Percentiles rank a stretch among this genome's conserved stretches.
Conservation (phyloP, 2,329 filamentous ascomycete species). For the Colletotrichum caudatum region DNA sequence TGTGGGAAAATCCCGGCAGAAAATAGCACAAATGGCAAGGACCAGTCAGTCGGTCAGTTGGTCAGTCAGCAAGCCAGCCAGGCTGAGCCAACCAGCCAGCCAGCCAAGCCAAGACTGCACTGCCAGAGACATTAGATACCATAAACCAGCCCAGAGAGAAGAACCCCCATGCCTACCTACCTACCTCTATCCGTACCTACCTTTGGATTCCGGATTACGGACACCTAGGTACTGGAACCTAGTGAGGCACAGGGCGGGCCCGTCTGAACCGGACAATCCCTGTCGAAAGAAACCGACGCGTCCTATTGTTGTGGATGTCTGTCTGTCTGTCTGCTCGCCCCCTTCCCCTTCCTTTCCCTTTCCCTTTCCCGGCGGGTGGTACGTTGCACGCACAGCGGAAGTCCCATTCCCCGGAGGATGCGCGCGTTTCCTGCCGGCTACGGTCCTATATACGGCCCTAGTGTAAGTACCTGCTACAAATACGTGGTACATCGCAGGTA, state of each 20-base stretch:
- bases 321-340: not conserved
- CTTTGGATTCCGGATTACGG: too few species aligned
- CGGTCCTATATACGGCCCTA: constrained; percentile 16
- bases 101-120: constrained; percentile 8
- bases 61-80: constrained; percentile 1
- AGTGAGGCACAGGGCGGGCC: constrained; percentile 3
- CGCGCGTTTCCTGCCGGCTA: constrained; percentile 23
- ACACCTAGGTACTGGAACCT: not conserved
- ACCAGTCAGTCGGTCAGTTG: not conserved
- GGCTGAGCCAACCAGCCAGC: constrained; percentile 3
- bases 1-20: constrained; percentile 30
- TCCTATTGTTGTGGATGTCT: constrained; percentile 9
- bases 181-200: too few species aligned
- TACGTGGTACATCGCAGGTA: too few species aligned
- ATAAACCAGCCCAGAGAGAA: not conserved
- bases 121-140: not conserved
- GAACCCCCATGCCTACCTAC: not conserved
- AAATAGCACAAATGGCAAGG: constrained; percentile 36
- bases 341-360: not conserved
- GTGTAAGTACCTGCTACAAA: not conserved
- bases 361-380: not conserved
- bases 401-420: not conserved
- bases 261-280: constrained; percentile 34
- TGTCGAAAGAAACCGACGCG: constrained; percentile 13
- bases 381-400: not conserved